phyloP scores from a whole-genome alignment of 768 basidiomycete genomes.

The Amanita pallidorosea region DNA sequence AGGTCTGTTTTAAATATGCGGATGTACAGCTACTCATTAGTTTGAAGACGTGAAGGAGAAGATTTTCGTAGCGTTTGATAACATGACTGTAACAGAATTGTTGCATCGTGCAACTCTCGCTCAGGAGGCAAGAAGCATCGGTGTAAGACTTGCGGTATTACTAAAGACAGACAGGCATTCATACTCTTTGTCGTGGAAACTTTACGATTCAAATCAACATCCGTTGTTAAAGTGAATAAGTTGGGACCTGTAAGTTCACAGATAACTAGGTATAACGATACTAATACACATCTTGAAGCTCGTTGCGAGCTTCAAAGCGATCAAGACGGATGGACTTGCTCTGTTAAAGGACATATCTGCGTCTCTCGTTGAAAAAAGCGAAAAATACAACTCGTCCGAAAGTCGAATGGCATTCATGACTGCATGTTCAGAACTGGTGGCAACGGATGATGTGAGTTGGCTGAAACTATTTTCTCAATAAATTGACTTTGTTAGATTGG shows the following conservation, averaged over 20 bases:
- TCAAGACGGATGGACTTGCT: constrained; percentile 41
- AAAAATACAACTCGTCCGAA: constrained; percentile 41
- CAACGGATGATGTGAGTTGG: constrained; percentile 20
- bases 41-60: constrained; percentile 42
- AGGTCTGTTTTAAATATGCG: constrained; percentile 19
- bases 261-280: neutral
- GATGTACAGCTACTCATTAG: neutral
- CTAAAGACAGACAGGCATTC: constrained; percentile 43
- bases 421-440: constrained; percentile 28
- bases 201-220: constrained; percentile 59
- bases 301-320: constrained; percentile 50
- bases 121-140: constrained; percentile 47
- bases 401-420: constrained; percentile 41
- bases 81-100: constrained; percentile 38
- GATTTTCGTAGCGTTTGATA: constrained; percentile 32
- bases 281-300: constrained; percentile 30
- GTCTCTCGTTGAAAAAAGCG: constrained; percentile 36
- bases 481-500: constrained; percentile 33
- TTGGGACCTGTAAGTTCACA: constrained; percentile 47
- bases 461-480: constrained; percentile 4
- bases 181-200: constrained; percentile 63
- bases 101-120: constrained; percentile 64
- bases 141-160: neutral
- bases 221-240: constrained; percentile 64
- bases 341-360: constrained; percentile 50